Conservation (phyloP, 495 filamentous ascomycete species). For the Viridothelium virens region DNA sequence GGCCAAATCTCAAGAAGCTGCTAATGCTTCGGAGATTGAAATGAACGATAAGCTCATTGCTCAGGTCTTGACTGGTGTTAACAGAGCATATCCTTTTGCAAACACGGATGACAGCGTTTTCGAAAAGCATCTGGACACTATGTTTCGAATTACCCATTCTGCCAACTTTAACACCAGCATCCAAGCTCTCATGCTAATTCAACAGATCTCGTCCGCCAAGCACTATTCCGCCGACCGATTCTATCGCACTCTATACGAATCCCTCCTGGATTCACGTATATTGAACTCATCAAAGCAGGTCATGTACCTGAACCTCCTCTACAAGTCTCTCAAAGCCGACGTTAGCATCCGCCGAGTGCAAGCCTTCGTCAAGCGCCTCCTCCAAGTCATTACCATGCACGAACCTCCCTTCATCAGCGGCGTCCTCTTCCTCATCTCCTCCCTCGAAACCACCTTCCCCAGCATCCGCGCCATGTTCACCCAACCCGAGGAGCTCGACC, state of each 20-base stretch:
- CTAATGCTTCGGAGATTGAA: constrained; percentile 55
- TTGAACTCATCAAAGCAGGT: constrained; percentile 88
- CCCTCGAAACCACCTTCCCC: constrained; percentile 67
- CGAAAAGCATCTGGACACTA: constrained; percentile 80
- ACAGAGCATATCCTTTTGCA: constrained; percentile 89
- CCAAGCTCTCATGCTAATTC: constrained; percentile 90
- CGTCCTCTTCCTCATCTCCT: constrained; percentile 74
- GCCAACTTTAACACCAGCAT: constrained; percentile 98
- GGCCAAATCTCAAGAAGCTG: constrained; percentile 45
- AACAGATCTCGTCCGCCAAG: constrained; percentile 76
- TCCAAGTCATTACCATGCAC: constrained; percentile 79
- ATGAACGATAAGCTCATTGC: constrained; percentile 83
- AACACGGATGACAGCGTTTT: constrained; percentile 63
- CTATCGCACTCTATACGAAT: constrained; percentile 92
- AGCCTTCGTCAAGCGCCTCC: constrained; percentile 81
- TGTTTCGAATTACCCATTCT: constrained; percentile 92
- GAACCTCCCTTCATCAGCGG: constrained; percentile 89
- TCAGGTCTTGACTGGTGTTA: constrained; percentile 84
- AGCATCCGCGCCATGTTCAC: constrained; percentile 65
- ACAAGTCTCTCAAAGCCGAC: constrained; percentile 77
- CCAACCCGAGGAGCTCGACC: constrained; percentile 54
- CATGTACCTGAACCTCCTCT: constrained; percentile 86
- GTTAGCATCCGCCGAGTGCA: constrained; percentile 81
- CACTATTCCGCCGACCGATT: constrained; percentile 76
- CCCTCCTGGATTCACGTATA: constrained; percentile 80